Conservation (phyloP, 1,284 basidiomycete genomes). For the Tilletia horrida region DNA sequence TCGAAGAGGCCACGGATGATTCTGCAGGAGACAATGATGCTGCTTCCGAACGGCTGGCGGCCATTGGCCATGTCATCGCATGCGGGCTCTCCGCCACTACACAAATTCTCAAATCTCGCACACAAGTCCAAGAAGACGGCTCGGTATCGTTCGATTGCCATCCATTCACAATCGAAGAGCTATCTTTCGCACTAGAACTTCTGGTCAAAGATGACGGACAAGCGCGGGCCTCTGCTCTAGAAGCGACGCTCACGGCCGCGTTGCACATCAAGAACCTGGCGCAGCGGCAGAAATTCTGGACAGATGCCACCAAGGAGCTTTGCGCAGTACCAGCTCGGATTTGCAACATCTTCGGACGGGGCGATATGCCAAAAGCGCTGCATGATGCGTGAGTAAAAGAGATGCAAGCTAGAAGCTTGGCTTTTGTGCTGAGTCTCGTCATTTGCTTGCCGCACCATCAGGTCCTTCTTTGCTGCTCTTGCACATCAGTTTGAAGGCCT, state of each 20-base stretch:
- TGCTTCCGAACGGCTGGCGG: neutral
- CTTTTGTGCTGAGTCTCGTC: too few species aligned
- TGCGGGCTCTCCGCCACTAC: neutral
- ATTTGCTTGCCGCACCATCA: too few species aligned
- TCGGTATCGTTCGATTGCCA: neutral
- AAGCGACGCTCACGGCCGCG: neutral
- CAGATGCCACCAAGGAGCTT: constrained; percentile 8
- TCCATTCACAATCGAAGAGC: too few species aligned
- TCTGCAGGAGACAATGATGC: neutral
- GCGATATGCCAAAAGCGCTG: neutral
- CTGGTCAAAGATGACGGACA: too few species aligned
- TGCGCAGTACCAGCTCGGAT: constrained; percentile 11
- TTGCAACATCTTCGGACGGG: neutral
- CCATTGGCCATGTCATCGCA: neutral
- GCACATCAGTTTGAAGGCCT: neutral
- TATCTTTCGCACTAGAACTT: too few species aligned
- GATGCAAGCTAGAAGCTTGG: too few species aligned
- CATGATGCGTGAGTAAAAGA: neutral
- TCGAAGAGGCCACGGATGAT: neutral
- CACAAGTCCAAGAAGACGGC: neutral
- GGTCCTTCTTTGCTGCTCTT: neutral
- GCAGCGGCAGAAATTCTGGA: constrained; percentile 4
- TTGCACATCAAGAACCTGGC: neutral
- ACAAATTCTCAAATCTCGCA: neutral
- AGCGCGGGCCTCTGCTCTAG: neutral